Conservation (phyloP, 2,329 filamentous ascomycete species). For the Cercospora beticola region DNA sequence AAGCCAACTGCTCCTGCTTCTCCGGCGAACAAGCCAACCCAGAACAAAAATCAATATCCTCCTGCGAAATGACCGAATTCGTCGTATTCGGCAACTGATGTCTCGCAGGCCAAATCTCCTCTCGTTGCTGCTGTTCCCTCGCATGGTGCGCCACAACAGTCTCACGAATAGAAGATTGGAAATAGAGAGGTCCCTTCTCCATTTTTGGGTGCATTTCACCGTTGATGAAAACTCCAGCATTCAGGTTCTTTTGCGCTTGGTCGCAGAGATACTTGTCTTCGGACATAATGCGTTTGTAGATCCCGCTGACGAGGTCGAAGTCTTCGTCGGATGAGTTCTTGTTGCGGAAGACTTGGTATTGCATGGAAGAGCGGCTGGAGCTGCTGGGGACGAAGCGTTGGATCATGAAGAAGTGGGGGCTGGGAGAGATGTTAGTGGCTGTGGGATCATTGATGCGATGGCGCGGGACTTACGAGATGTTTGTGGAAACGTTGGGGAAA, state of each 20-base stretch:
- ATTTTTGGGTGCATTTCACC: constrained; percentile 62
- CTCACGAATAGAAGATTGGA: constrained; percentile 55
- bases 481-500: constrained; percentile 54
- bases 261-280: constrained; percentile 65
- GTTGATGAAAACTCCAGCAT: constrained; percentile 61
- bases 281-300: constrained; percentile 64
- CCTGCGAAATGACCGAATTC: constrained; percentile 21
- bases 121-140: constrained; percentile 46
- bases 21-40: constrained; percentile 29
- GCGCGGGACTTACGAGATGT: constrained; percentile 47
- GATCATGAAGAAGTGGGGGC: constrained; percentile 64
- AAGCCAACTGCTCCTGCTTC: constrained; percentile 32
- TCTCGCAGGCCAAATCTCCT: constrained; percentile 56
- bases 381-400: constrained; percentile 60
- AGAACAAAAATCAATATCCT: constrained; percentile 35
- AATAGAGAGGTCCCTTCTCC: constrained; percentile 59
- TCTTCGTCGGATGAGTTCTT: constrained; percentile 59
- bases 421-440: constrained; percentile 28
- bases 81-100: constrained; percentile 36
- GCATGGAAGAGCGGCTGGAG: constrained; percentile 55
- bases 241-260: constrained; percentile 60
- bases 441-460: neutral
- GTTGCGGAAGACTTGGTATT: constrained; percentile 64
- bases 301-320: constrained; percentile 57
- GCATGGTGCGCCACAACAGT: constrained; percentile 50